A percentile compares a stretch with the other conserved stretches of the same genome.
Evolutionary conservation across 1,139 yeast genomes (phyloP).

Genomic region (Yamadazyma diddensiae): DNA sequence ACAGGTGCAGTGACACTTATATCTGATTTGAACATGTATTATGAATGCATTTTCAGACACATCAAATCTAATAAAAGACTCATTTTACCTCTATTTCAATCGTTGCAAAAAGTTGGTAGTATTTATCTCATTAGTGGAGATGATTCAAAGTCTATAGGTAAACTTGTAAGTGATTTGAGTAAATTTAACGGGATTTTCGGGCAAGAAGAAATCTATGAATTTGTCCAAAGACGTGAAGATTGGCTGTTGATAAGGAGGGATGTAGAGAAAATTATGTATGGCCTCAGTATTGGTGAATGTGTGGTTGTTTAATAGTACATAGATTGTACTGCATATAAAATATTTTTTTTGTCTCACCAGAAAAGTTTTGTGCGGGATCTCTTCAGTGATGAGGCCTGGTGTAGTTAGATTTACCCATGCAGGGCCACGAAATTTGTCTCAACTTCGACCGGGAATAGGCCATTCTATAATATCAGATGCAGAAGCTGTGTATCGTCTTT

Average conservation of each 20-base stretch:
- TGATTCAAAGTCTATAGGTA: constrained; percentile 81
- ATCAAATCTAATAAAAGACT: constrained; percentile 60
- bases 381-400: too few species aligned
- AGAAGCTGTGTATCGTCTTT: too few species aligned
- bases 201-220: constrained; percentile 91
- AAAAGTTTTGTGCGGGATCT: too few species aligned
- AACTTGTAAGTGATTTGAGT: constrained; percentile 76
- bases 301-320: constrained; percentile 30
- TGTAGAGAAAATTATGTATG: constrained; percentile 95
- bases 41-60: constrained; percentile 61
- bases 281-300: constrained; percentile 74
- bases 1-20: constrained; percentile 80
- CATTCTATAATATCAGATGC: too few species aligned
- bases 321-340: background rate
- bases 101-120: constrained; percentile 82
- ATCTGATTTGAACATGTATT: constrained; percentile 71
- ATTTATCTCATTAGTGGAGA: constrained; percentile 72
- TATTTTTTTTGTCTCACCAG: too few species aligned
- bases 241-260: constrained; percentile 75
- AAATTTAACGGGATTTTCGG: constrained; percentile 86
- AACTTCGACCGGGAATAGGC: too few species aligned
- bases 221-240: constrained; percentile 83
- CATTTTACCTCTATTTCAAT: constrained; percentile 72
- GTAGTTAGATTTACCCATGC: too few species aligned
- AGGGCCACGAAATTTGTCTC: too few species aligned